Conservation (phyloP, 306 rosid genomes). For the Canavalia gladiata region DNA sequence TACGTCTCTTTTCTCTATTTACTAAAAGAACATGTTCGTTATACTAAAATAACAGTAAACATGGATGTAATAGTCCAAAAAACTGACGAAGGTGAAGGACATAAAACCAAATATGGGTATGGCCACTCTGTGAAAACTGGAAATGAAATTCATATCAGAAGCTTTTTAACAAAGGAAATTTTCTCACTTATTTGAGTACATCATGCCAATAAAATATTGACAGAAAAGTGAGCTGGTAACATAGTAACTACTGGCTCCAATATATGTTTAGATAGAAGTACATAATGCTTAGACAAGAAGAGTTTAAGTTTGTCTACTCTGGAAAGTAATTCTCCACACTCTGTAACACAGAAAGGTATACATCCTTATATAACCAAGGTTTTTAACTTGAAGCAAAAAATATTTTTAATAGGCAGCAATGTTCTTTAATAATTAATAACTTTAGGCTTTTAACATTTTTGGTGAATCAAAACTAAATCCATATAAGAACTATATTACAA, state of each 20-base stretch:
- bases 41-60: background rate
- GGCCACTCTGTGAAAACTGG: too few relatives aligned
- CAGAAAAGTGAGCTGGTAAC: constrained; percentile 14
- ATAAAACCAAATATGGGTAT: constrained; percentile 12
- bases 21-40: background rate
- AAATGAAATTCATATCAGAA: background rate
- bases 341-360: too few relatives aligned
- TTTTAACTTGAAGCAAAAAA: background rate
- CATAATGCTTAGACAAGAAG: background rate
- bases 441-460: too few relatives aligned
- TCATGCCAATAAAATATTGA: background rate
- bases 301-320: background rate
- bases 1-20: background rate
- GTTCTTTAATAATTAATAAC: too few relatives aligned
- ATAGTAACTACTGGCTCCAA: background rate
- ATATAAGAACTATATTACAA: too few relatives aligned
- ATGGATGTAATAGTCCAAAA: background rate
- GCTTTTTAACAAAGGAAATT: background rate
- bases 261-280: background rate
- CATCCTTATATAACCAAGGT: constrained; percentile 7
- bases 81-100: constrained; percentile 21
- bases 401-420: too few relatives aligned
- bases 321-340: too few relatives aligned
- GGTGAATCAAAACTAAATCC: too few relatives aligned
- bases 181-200: background rate